These are phyloP conservation scores for Leccinum pellstonianum DNA, from an alignment of 768 basidiomycete species.

Conservation along the genomic window DNA sequence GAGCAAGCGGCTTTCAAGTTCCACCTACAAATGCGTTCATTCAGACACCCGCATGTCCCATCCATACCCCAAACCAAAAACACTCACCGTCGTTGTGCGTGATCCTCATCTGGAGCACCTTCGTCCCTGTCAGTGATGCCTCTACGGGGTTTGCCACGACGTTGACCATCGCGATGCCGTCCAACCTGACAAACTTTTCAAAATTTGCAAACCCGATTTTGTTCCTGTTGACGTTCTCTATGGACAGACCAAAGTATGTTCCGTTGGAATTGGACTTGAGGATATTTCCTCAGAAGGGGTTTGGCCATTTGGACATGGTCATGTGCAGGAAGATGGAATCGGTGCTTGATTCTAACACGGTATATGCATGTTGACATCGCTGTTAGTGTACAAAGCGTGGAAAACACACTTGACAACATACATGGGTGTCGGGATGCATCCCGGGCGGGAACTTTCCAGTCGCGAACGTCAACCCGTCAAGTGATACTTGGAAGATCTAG, in stretches of 20 bases:
- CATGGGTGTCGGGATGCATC: conserved; percentile 88
- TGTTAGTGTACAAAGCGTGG: neutral
- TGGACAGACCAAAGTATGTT: conserved; percentile 88
- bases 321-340: conserved; percentile 93
- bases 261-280: conserved; percentile 98
- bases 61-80: neutral
- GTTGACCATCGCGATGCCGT: conserved; percentile 94
- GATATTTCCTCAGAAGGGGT: conserved; percentile 85
- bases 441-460: conserved; percentile 86
- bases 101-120: conserved; percentile 80
- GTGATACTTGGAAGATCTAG: conserved; percentile 81
- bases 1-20: conserved; percentile 79
- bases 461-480: conserved; percentile 86
- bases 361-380: conserved; percentile 65
- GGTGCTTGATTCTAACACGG: conserved; percentile 91
- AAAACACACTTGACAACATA: conserved; percentile 37
- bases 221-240: conserved; percentile 91
- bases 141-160: conserved; percentile 80
- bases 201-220: conserved; percentile 88
- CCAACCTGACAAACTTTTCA: conserved; percentile 94
- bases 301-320: conserved; percentile 78
- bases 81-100: conserved; percentile 92
- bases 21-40: conserved; percentile 50
- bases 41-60: neutral
- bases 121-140: conserved; percentile 66